A percentile compares a stretch with the other conserved stretches of the same genome.
Conservation (phyloP, 148 eudicot genomes). For the Rhododendron griersonianum region DNA sequence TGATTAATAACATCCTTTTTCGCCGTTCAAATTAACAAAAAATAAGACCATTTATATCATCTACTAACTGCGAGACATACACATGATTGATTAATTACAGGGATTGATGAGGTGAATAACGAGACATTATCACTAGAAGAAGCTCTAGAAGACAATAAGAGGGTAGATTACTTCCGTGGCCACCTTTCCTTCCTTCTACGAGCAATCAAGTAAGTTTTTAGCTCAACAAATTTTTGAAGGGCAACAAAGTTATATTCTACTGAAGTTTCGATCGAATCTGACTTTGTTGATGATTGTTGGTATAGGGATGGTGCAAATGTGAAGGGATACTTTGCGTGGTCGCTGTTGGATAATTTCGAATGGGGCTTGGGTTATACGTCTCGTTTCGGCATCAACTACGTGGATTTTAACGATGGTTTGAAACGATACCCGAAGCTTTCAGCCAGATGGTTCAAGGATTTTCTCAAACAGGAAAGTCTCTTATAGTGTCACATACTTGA, state of each 20-base stretch:
- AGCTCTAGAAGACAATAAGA: neutral
- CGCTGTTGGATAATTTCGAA: slow-evolving; percentile 18
- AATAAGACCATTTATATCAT: neutral
- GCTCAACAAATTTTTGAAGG: neutral
- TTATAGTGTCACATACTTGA: neutral
- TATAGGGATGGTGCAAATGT: slow-evolving; percentile 10
- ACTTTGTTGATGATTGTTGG: neutral
- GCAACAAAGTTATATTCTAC: neutral
- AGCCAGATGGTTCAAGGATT: neutral
- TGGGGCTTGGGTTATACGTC: slow-evolving; percentile 11
- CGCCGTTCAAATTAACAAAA: neutral
- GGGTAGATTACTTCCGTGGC: neutral
- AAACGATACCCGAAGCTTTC: slow-evolving; percentile 12
- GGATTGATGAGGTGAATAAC: neutral
- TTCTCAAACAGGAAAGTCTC: neutral
- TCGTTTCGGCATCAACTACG: slow-evolving; percentile 18
- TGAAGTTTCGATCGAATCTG: neutral
- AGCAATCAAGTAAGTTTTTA: slow-evolving; percentile 5
- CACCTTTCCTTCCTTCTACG: neutral
- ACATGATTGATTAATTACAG: neutral
- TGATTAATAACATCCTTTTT: no score
- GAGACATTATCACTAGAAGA: neutral
- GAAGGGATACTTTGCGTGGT: slow-evolving; percentile 21
- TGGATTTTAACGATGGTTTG: slow-evolving; percentile 12
- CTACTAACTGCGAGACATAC: neutral